Base-by-base conservation (phyloP, 257 asterid species). In the Solanum bulbocastanum region DNA sequence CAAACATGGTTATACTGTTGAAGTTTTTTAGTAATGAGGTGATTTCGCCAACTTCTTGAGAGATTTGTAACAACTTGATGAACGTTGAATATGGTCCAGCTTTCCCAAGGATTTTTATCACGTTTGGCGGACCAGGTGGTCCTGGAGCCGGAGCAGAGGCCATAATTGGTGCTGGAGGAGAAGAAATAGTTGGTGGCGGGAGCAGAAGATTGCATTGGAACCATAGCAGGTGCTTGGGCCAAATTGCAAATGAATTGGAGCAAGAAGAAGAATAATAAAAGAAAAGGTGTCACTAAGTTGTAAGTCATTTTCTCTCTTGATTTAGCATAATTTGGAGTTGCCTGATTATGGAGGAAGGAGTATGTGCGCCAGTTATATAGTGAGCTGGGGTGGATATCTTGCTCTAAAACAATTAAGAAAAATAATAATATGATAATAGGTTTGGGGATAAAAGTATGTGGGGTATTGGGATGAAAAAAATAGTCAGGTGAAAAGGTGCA, bases 51-150 rank as follows among this genome's bases (percentile, higher is more conserved):
- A 81, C 91, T 5, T 91, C 88, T 83, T 93, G 91, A 8, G 96
- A 92, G 95, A 71, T 90, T 74, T 91, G 90, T 14, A 94, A 83
- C 23, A 93, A 92, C 60, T 93, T 93, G 89, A 93, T 92, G 88
- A 94, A 90, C 22, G 91, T 92, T n/a, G 89, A 65, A 81, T 85
- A 94, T 25, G 83, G 87, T 12, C 93, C 89, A 12, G 92, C 93
- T 84, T 93, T 93, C 44, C 89, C 92, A 13, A 94, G 95, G 83
- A 94, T 91, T 20, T 92, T 88, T 0, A 92, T 90, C 72, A 94
- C 69, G 36, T 93, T 90, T 30, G 93, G 65, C 4, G 93, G 91
- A 52, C 91, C 93, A 0, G 89, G 66, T 3, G 92, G 94, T 1
- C 87, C 90, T 8, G 94, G 93, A 75, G 92, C 88, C 8, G 83